Conservation (phyloP, 2,329 filamentous ascomycete species). For the Pseudogymnoascus sp. region DNA sequence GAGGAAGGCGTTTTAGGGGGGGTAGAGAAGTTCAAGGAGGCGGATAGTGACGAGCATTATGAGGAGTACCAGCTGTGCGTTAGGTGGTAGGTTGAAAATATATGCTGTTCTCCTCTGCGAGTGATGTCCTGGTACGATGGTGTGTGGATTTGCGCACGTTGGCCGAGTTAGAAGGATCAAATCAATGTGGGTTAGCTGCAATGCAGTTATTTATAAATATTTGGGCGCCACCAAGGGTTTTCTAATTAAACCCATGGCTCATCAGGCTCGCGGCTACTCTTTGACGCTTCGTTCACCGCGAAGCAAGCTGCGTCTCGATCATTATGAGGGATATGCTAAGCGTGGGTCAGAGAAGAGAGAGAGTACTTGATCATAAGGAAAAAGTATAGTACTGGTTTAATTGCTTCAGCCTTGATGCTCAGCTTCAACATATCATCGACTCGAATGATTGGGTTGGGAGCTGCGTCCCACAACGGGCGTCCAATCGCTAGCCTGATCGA, state of each 20-base stretch:
- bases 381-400: neutral
- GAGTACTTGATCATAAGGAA: neutral
- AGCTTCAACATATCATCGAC: neutral
- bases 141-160: neutral
- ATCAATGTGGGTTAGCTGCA: neutral
- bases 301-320: neutral
- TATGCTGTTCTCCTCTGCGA: neutral
- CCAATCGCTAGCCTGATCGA: neutral
- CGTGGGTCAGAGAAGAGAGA: neutral
- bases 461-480: neutral
- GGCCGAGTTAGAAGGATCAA: neutral
- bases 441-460: neutral
- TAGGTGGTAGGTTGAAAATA: neutral
- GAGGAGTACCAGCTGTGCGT: neutral
- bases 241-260: neutral
- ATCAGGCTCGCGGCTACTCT: neutral
- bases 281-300: neutral
- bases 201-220: neutral
- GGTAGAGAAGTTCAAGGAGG: constrained; percentile 14
- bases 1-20: constrained; percentile 11
- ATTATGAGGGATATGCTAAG: no score
- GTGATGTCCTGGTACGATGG: no score
- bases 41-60: constrained; percentile 12
- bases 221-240: neutral
- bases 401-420: neutral